Evolutionary conservation across 2,329 filamentous ascomycete species (phyloP).

Genomic region (Escovopsis sp.): DNA sequence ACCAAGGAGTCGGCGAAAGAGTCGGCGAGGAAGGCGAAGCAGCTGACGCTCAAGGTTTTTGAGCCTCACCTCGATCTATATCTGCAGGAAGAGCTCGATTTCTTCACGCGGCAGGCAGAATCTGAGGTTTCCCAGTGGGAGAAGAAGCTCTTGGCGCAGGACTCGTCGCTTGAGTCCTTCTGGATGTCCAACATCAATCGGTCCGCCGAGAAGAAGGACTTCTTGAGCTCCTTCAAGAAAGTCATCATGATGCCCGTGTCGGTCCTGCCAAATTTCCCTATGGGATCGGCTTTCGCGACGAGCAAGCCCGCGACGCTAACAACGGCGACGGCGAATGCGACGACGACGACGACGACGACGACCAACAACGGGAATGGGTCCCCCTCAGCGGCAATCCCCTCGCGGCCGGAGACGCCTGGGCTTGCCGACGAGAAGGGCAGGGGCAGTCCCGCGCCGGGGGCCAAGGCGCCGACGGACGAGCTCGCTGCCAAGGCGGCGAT

Average conservation of each 20-base stretch:
- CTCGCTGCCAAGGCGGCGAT: constrained; percentile 94
- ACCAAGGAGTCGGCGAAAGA: constrained; percentile 43
- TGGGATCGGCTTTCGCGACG: constrained; percentile 41
- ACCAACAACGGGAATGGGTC: too few relatives aligned
- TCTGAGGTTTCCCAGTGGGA: constrained; percentile 75
- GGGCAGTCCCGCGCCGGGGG: constrained; percentile 25
- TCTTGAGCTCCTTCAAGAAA: constrained; percentile 91
- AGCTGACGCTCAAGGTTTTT: constrained; percentile 58
- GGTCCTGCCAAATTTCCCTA: constrained; percentile 56
- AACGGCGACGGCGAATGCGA: constrained; percentile 12
- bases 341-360: constrained; percentile 9
- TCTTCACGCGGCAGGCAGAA: constrained; percentile 64
- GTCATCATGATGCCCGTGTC: constrained; percentile 99
- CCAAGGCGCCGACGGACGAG: constrained; percentile 72
- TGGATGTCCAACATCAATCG: constrained; percentile 93
- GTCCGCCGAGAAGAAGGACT: constrained; percentile 91
- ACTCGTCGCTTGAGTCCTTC: constrained; percentile 79
- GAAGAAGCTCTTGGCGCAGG: constrained; percentile 78
- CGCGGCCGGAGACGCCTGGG: constrained; percentile 35
- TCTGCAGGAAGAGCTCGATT: constrained; percentile 76
- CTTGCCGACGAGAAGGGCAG: constrained; percentile 19
- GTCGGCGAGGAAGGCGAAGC: constrained; percentile 42
- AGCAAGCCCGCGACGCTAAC: constrained; percentile 19
- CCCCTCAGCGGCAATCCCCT: constrained; percentile 20
- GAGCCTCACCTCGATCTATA: constrained; percentile 92